These are phyloP conservation scores for Hymenoscyphus scutula DNA, from an alignment of 2,329 filamentous ascomycete genomes.

Conservation along the genomic window DNA sequence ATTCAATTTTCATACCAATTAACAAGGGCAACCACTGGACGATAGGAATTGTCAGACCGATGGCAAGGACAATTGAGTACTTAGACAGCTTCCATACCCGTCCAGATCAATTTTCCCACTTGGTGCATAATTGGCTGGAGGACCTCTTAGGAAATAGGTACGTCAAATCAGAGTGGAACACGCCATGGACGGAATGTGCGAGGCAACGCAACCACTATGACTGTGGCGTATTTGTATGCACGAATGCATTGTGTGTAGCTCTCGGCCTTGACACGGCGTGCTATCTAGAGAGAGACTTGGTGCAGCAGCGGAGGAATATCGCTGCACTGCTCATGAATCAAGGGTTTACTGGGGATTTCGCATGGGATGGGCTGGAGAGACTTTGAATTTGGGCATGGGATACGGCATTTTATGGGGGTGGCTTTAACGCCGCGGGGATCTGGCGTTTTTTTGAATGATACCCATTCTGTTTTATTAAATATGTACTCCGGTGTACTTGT, in stretches of 20 bases:
- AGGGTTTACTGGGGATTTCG: conserved; percentile 62
- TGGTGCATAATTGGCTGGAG: conserved; percentile 52
- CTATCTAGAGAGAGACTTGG: conserved; percentile 55
- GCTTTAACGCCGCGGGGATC: conserved; percentile 13
- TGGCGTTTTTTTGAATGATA: conserved; percentile 20
- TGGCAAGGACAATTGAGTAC: conserved; percentile 60
- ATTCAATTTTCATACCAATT: conserved; percentile 69
- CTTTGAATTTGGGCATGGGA: background rate
- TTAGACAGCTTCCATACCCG: conserved; percentile 62
- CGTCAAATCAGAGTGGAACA: conserved; percentile 57
- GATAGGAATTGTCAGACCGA: conserved; percentile 63
- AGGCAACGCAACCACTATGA: conserved; percentile 67
- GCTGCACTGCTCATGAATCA: conserved; percentile 64
- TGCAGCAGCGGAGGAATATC: conserved; percentile 58
- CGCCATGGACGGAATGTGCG: conserved; percentile 49
- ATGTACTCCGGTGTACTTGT: background rate
- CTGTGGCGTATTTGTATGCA: conserved; percentile 74
- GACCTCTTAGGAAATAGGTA: conserved; percentile 57
- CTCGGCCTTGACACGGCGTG: conserved; percentile 40
- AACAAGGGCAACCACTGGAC: conserved; percentile 69
- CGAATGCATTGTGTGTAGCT: conserved; percentile 64
- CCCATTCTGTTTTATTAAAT: conserved; percentile 5
- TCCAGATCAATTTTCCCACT: conserved; percentile 40
- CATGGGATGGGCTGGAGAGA: conserved; percentile 25
- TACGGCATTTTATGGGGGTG: background rate